Conservation (phyloP, 1,284 basidiomycete species). For the Puccinia hordei region DNA sequence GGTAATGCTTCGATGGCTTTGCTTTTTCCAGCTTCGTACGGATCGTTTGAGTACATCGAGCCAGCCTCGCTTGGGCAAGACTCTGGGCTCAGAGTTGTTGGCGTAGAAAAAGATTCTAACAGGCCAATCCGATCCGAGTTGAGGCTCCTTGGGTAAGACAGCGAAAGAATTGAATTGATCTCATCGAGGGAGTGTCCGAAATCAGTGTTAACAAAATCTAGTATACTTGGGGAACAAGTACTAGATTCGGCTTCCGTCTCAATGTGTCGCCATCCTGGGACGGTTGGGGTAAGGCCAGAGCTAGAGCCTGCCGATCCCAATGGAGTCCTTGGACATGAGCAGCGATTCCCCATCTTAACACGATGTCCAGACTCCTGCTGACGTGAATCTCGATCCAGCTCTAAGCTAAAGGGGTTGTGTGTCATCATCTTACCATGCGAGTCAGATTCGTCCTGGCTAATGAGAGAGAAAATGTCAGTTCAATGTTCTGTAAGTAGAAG, state of each 20-base stretch:
- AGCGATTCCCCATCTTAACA: conserved; percentile 22
- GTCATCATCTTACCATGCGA: background rate
- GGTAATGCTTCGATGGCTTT: background rate
- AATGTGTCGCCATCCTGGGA: background rate
- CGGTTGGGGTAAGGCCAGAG: conserved; percentile 5
- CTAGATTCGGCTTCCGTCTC: background rate
- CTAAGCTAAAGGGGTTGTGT: background rate
- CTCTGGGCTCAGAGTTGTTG: background rate
- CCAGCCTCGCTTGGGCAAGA: conserved; percentile 1
- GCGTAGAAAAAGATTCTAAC: background rate
- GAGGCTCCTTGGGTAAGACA: background rate
- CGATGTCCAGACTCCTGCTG: background rate
- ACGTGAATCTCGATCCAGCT: background rate
- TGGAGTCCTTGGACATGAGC: conserved; percentile 19
- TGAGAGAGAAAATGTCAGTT: background rate
- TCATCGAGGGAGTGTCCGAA: conserved; percentile 1
- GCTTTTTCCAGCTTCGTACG: background rate
- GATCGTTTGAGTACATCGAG: conserved; percentile 12
- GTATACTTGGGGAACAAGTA: background rate
- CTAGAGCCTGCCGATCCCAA: conserved; percentile 21
- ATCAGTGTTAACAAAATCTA: background rate
- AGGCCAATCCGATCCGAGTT: conserved; percentile 1
- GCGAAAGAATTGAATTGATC: background rate
- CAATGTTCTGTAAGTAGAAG: background rate
- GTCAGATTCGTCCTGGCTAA: background rate